These are phyloP conservation scores for Candida frijolesensis DNA, from an alignment of 1,139 yeast genomes.

Conservation along the genomic window DNA sequence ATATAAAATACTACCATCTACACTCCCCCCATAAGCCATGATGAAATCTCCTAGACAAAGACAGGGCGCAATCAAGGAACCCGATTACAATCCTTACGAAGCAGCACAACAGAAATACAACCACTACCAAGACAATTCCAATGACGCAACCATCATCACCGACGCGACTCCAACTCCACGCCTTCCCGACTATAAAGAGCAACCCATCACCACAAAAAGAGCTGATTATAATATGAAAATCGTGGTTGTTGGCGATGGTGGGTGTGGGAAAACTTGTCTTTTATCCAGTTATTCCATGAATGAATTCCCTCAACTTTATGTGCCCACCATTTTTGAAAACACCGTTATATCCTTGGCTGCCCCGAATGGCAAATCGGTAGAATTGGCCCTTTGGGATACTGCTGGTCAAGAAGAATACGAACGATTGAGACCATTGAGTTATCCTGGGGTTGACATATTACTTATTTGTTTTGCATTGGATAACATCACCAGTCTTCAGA, in stretches of 20 bases:
- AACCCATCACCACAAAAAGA: constrained; percentile 31
- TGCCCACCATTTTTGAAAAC: constrained; percentile 91
- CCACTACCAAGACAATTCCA: constrained; percentile 15
- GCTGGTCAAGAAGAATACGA: constrained; percentile 95
- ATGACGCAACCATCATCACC: constrained; percentile 33
- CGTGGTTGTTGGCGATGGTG: constrained; percentile 94
- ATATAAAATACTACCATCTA: neutral
- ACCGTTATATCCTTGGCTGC: constrained; percentile 67
- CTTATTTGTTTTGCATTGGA: constrained; percentile 78
- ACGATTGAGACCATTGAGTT: constrained; percentile 77
- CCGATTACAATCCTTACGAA: constrained; percentile 30
- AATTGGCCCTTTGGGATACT: constrained; percentile 87
- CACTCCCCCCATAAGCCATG: neutral
- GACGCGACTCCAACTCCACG: constrained; percentile 36
- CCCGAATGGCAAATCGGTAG: constrained; percentile 55
- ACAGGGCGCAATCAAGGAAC: constrained; percentile 2
- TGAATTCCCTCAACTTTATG: constrained; percentile 72
- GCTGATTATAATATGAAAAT: constrained; percentile 56
- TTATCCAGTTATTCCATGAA: constrained; percentile 82
- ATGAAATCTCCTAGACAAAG: constrained; percentile 11
- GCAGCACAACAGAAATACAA: constrained; percentile 23
- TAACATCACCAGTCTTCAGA: constrained; percentile 62
- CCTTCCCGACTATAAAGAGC: constrained; percentile 40
- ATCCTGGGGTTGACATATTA: constrained; percentile 78
- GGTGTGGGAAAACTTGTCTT: constrained; percentile 90